Conservation (phyloP, 2,329 filamentous ascomycete species). For the Mycosphaerella arachidis region DNA sequence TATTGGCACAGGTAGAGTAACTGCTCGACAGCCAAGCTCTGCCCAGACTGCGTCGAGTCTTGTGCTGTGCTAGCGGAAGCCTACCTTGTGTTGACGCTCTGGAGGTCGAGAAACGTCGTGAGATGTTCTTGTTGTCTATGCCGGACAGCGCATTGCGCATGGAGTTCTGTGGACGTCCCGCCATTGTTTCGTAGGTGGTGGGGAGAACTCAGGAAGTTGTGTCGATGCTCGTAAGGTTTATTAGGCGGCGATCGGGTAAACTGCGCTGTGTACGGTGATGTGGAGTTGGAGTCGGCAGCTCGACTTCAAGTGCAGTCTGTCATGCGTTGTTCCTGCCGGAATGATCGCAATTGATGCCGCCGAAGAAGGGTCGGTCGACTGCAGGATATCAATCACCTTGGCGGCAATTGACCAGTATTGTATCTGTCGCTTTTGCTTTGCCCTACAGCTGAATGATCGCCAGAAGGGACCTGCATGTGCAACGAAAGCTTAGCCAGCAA, state of each 20-base stretch:
- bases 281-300: neutral
- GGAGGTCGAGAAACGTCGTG: constrained; percentile 18
- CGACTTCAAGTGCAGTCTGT: too few species aligned
- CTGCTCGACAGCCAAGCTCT: neutral
- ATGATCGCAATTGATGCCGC: neutral
- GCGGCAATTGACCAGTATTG: neutral
- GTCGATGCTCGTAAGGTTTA: neutral
- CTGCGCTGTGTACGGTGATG: neutral
- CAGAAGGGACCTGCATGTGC: neutral
- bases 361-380: neutral
- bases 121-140: constrained; percentile 1
- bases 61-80: constrained; percentile 3
- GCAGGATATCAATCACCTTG: neutral
- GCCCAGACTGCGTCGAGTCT: neutral
- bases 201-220: neutral
- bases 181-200: neutral
- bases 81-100: constrained; percentile 21
- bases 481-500: neutral
- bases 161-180: neutral
- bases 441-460: neutral
- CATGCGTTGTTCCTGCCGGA: neutral
- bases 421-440: neutral
- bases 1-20: neutral
- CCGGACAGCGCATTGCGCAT: neutral
- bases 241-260: neutral